Conservation (phyloP, 768 basidiomycete species). For the Trametes cingulata region DNA sequence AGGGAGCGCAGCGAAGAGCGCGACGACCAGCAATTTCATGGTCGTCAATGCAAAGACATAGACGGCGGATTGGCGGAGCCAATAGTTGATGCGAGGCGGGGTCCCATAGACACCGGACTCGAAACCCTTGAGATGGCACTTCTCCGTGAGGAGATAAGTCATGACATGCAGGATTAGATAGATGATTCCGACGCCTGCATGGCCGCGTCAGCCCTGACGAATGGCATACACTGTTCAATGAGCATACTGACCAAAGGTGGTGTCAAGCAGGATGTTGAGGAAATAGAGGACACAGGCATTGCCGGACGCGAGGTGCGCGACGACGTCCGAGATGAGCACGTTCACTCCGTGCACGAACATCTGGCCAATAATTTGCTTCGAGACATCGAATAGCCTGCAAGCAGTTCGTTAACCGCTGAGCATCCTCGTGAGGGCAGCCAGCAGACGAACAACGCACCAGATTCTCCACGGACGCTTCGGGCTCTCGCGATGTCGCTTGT, state of each 20-base stretch:
- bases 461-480: constrained; percentile 90
- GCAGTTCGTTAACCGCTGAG: not conserved
- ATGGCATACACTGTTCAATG: not conserved
- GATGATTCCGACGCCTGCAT: constrained; percentile 77
- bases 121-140: constrained; percentile 69
- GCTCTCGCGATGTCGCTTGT: constrained; percentile 85
- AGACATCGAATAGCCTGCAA: constrained; percentile 85
- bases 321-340: constrained; percentile 74
- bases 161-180: constrained; percentile 69
- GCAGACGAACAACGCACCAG: constrained; percentile 54
- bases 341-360: constrained; percentile 80
- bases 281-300: constrained; percentile 95
- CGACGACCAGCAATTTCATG: constrained; percentile 92
- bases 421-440: not conserved
- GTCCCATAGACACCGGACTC: constrained; percentile 86
- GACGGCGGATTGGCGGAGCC: constrained; percentile 75
- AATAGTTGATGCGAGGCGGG: constrained; percentile 74
- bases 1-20: constrained; percentile 69
- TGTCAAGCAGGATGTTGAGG: constrained; percentile 90
- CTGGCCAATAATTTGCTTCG: constrained; percentile 88
- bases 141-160: constrained; percentile 66
- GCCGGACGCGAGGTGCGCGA: constrained; percentile 64
- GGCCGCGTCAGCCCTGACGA: not conserved
- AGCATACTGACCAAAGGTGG: constrained; percentile 70
- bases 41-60: constrained; percentile 79